Evolutionary conservation across 371 early-diverging fungal species (phyloP).

Genomic region (Mortierella sp.): DNA sequence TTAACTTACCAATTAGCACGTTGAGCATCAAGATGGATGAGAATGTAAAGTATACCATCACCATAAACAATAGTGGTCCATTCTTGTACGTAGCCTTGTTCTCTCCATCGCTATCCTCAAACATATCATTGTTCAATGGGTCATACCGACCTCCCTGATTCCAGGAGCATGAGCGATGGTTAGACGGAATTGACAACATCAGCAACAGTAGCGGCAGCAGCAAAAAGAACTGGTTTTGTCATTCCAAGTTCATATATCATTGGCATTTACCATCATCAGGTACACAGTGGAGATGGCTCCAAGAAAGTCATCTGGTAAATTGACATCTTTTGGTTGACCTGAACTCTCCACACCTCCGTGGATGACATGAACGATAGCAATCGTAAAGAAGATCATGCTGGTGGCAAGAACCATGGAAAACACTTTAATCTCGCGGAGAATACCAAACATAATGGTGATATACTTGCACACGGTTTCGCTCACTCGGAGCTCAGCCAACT

Average conservation of each 20-base stretch:
- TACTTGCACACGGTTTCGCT: slow-evolving; percentile 28
- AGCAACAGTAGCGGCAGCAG: no score
- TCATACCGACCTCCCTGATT: slow-evolving; percentile 22
- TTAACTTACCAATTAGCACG: slow-evolving; percentile 25
- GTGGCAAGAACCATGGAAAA: slow-evolving; percentile 29
- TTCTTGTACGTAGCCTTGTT: not conserved
- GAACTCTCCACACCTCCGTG: slow-evolving; percentile 11
- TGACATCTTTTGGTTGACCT: no score
- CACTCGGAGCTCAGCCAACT: slow-evolving; percentile 24
- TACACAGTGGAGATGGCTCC: slow-evolving; percentile 28
- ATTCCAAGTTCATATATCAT: no score
- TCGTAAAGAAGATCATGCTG: slow-evolving; percentile 19
- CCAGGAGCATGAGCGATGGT: no score
- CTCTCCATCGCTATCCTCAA: no score
- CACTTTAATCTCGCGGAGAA: slow-evolving; percentile 13
- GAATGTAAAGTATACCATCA: slow-evolving; percentile 26
- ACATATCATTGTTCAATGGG: slow-evolving; percentile 5
- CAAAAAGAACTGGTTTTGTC: no score
- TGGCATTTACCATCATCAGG: slow-evolving; percentile 33
- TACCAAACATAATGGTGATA: slow-evolving; percentile 18
- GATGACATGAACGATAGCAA: slow-evolving; percentile 25
- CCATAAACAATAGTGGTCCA: slow-evolving; percentile 16
- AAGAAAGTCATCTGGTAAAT: slow-evolving; percentile 8
- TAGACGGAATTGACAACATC: no score
- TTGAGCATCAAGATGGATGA: slow-evolving; percentile 33